Evolutionary conservation across 345 rosid genomes (phyloP), one percentile per base, ranked within the genome.

Genomic region (Eucalyptus guilfoylei): DNA sequence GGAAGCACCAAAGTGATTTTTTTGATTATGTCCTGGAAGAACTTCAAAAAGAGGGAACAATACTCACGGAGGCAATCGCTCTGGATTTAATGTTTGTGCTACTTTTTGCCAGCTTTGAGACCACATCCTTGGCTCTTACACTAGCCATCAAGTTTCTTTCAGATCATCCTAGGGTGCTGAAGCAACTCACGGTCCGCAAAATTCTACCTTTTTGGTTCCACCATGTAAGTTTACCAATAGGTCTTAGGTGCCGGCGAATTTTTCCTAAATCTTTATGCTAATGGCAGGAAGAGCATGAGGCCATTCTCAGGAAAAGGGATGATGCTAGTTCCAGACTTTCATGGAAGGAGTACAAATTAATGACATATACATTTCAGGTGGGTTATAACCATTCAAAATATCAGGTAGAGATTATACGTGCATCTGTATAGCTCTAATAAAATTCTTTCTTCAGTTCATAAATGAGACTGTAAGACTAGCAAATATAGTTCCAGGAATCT

Each of bases 321-420:
- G 89, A 93, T 88, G 81, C 89, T 45, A 91, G 89, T 88, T 86
- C 97, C 14, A 94, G 95, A 89, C 96, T 98, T 90, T 94, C 98
- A 88, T 98, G 99, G 99, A 92, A 92, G 88, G 99, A 98, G 90
- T 98, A 98, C 91, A 98, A 95, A 94, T 96, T 98, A 93, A 96
- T 98, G 99, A 95, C 95, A 89, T 98, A 93, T 90, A 98, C 99
- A 80, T 98, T 96, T 92, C 98, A 96, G 97, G 99, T 97, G 64
- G 87, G 91, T 40, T 76, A 76, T 40, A 40, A 76, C 83, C 83
- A 7, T 76, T 76, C 47, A 76, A 76, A 64, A 21, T 76, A 76
- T 76, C 83, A 76, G 44, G 83, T 37, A 40, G 47, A 37, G 5
- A 40, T 76, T 37, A 76, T 40, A 76, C 30, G 9, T 37, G 47